Percentiles rank a stretch among this genome's conserved stretches.
Evolutionary conservation across 176 grass and related monocot genomes (phyloP).

Genomic region (Cenchrus americanus): DNA sequence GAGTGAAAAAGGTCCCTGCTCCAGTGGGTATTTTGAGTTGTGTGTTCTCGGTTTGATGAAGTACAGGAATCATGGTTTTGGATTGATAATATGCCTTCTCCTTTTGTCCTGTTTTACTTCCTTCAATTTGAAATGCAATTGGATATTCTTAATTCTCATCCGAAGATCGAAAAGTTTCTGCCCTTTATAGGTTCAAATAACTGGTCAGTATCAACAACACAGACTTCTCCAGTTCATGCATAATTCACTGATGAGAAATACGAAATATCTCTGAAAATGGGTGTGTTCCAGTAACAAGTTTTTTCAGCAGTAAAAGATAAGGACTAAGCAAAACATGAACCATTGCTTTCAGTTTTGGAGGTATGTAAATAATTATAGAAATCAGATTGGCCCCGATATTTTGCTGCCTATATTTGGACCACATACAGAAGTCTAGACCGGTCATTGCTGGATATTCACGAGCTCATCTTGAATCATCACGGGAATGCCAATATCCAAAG

Average conservation of each 20-base stretch:
- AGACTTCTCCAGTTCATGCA: neutral
- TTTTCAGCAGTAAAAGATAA: neutral
- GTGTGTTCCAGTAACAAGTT: neutral
- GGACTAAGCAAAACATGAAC: neutral
- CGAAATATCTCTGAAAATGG: neutral
- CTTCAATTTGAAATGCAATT: conserved; percentile 12
- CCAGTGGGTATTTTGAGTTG: conserved; percentile 33
- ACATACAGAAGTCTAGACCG: neutral
- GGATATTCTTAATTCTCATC: neutral
- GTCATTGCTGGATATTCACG: conserved; percentile 42
- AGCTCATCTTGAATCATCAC: conserved; percentile 34
- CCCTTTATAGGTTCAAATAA: neutral
- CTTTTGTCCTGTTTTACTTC: neutral
- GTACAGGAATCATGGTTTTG: conserved; percentile 38
- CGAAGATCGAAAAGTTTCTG: neutral
- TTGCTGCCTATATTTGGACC: conserved; percentile 19
- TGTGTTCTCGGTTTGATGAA: conserved; percentile 21
- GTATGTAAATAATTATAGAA: conserved; percentile 9
- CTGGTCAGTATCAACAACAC: neutral
- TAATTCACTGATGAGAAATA: neutral
- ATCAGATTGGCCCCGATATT: neutral
- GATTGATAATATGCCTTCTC: neutral
- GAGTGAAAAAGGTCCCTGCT: neutral
- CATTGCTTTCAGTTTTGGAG: neutral
- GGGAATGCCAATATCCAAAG: conserved; percentile 9